Evolutionary conservation across 2,329 filamentous ascomycete species (phyloP), one percentile per base, ranked within the genome.

Genomic region (Dothiorella sarmentorum): DNA sequence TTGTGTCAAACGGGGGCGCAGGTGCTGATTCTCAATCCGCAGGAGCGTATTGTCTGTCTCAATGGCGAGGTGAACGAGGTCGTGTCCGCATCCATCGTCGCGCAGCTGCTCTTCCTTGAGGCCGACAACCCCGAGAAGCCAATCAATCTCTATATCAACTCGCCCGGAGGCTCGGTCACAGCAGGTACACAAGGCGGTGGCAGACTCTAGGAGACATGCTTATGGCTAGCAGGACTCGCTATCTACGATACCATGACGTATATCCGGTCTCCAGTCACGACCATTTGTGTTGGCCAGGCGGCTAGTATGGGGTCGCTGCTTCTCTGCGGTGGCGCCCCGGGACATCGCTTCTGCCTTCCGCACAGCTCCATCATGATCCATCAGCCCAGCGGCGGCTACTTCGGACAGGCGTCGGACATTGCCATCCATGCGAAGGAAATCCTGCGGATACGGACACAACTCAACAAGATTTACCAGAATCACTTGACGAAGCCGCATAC

Each of bases 231-330:
- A 60, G 80, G 80, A 3, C 78, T 87, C 61, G 92, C 94, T 24
- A 97, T 99, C 68, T 99, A 99, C 80, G 94, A 99, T 73, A 99
- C 94, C 11, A 97, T 99, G 93, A 86, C 88, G 66, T 99, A 99
- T 74, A 97, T 99, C 71, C 86, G 88, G 61, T 90, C 90, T 2
- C 91, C 93, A 1, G 91, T 99, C 0, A 93, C 89, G 42, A 99
- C 94, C 0, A 94, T 99, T 27, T 97, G 94, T 69, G 84, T 99
- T 42, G 94, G 94, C 7, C 90, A 95, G 68, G 94, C 95, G 0
- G 93, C 94, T 1, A 94, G 89, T 3, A 99, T 99, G 94, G 94
- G 92, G 5, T 91, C 88, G 1, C 80, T 99, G 22, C 80, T 99
- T 1, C 84, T 99, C 0, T 88, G 89, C 47, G 94, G 93, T 45